Evolutionary conservation across 192 early-diverging fungal species (phyloP), one percentile per base, ranked within the genome.

Genomic region (Backusella tuberculispora): DNA sequence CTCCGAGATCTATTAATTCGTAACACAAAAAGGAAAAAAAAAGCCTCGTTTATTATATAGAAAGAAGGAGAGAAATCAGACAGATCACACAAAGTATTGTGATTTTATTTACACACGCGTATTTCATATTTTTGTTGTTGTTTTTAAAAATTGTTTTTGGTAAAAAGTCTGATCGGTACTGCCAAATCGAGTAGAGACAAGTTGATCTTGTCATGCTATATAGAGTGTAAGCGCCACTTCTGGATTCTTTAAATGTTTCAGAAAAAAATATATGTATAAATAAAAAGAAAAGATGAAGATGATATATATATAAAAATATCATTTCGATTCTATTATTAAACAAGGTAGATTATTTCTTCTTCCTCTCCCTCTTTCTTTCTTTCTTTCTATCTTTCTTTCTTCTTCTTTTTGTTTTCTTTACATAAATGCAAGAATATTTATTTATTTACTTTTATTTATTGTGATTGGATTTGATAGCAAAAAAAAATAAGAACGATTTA

Each of bases 401-500:
- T 50, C 19, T 50, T n/a, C 2, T 50, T 8, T 50, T 2, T 47
- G 15, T 50, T 50, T 50, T 17, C 17, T 19, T 50, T 13, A 50
- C 19, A 6, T 50, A 50, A 50, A 50, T 50, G 48, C n/a, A 50
- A 50, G 48, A 13, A 50, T 17, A 7, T 15, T 50, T 50, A 50
- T n/a, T 50, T 42, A 42, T n/a, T n/a, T n/a, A n/a, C n/a, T n/a
- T n/a, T n/a, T n/a, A n/a, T n/a, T n/a, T n/a, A n/a, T n/a, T n/a
- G n/a, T n/a, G n/a, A n/a, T n/a, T n/a, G n/a, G 47, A n/a, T n/a
- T 48, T 48, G 47, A n/a, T 48, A 48, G 47, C 19, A 45, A 9
- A 56, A 56, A 56, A 42, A 56, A 56, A 56, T n/a, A 56, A 56
- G 7, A 56, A 56, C 50, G 50, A 56, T 56, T 56, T 56, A 56